Evolutionary conservation across 768 basidiomycete genomes (phyloP), one percentile per base, ranked within the genome.

Genomic region (Lactarius trivialis): DNA sequence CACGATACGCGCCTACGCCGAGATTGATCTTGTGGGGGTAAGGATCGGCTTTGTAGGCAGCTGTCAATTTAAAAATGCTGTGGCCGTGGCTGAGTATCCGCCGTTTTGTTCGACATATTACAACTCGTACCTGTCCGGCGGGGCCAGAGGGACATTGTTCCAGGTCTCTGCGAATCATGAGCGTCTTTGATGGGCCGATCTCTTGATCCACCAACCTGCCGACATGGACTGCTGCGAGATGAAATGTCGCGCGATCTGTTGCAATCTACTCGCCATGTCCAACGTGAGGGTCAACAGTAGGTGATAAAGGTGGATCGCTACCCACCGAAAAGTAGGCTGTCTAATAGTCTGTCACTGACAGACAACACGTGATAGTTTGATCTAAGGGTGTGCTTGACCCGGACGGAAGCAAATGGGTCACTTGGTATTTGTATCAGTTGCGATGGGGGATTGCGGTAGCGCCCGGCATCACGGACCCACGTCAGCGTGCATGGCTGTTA

Each of bases 1-100:
- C 94, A 68, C 93, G 82, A 73, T 97, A 97, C 8, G 93, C 94
- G 50, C 93, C 94, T 50, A 94, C 93, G 41, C 93, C 93, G 26
- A 97, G 80, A 73, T 96, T 96, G 74, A 95, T 80, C 79, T 97
- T 97, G 65, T 86, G 75, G 15, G 82, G 79, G 72, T 79, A 82
- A 2, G 81, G 70, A 72, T 97, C 91, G 32, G 82, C 83, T 73
- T 94, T 93, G 84, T 86, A 96, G 2, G 91, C 85, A 21, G 91
- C 88, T 0, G 92, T 93, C 66, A 97, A 81, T 77, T 91, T 85
- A 83, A 93, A 93, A 71, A 93, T 93, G 76, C 91, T 93, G 68
- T 48, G 48, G 14, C 17, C 14, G 14, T 8, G 48, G 66, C 60
- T 64, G 59, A 52, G 58, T 49, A 59, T 24, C 67, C n/a, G 28